Evolutionary conservation across 2,329 filamentous ascomycete species (phyloP), one percentile per base, ranked within the genome.

Genomic region (Colletotrichum lindemuthianum): DNA sequence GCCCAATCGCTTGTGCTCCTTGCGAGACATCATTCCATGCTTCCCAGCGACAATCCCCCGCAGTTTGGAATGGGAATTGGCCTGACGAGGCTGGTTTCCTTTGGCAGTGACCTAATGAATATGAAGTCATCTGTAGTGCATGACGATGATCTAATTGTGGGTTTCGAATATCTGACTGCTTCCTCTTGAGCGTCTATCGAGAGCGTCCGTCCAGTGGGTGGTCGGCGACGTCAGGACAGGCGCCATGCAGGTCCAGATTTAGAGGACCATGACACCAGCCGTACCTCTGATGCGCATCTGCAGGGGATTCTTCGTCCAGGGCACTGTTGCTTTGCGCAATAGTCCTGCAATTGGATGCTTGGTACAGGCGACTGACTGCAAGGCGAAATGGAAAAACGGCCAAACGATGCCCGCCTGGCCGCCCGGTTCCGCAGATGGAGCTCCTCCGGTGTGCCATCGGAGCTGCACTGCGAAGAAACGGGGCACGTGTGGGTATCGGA

Each of bases 1-100:
- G 36, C 49, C 66, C 66, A 68, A 68, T 68, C 66, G 66, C 64
- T 68, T 68, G 59, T 39, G 56, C 54, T 64, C 55, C 64, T 49
- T 54, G 13, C 10, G 36, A 52, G 58, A 65, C 51, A 61, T 15
- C 45, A 40, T 41, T 40, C 61, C 61, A 56, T 56, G 58, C 61
- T 43, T 24, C 45, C 51, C 12, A 55, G 58, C 41, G 58, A 61
- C 24, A 41, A 65, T 65, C 51, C 61, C 61, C 51, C 58, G 59
- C 61, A 61, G 61, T 51, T n/a, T 44, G 24, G 52, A 55, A 33
- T 40, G 37, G 37, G 50, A 51, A 51, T 56, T 16, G 40, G 37
- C 7, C 33, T 43, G 48, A 39, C 53, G 59, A 63, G 59, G 51
- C 61, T 61, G 58, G n/a, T 53, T 60, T 32, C 24, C 8, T 15